Conservation (phyloP, 1,284 basidiomycete genomes). For the Apiotrichum porosum region DNA sequence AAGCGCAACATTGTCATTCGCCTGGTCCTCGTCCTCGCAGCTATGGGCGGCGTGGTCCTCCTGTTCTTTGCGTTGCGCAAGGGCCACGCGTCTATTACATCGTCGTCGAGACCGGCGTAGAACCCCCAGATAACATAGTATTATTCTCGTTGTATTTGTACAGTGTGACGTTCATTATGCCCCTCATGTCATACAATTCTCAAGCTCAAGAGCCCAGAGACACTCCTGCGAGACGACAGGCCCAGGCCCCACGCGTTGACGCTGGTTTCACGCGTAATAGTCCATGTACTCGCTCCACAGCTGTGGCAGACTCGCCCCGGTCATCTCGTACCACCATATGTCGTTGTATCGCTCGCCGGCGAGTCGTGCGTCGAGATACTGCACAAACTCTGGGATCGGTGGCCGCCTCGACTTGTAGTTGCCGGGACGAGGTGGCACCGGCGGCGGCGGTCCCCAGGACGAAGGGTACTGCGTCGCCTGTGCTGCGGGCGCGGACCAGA, state of each 20-base stretch:
- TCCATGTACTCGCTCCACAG: slow-evolving; percentile 32
- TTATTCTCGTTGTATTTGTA: too few relatives aligned
- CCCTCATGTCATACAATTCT: too few relatives aligned
- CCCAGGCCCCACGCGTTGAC: too few relatives aligned
- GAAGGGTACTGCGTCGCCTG: slow-evolving; percentile 1
- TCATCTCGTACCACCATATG: slow-evolving; percentile 31
- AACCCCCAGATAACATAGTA: too few relatives aligned
- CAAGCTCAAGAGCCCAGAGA: too few relatives aligned
- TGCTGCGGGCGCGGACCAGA: background rate
- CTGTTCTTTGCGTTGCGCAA: too few relatives aligned
- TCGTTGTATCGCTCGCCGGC: slow-evolving; percentile 25
- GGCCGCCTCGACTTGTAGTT: slow-evolving; percentile 14
- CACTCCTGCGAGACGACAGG: too few relatives aligned
- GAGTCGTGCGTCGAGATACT: slow-evolving; percentile 24
- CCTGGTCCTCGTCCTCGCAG: too few relatives aligned
- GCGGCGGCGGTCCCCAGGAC: background rate
- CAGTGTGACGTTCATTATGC: too few relatives aligned
- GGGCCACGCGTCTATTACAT: too few relatives aligned
- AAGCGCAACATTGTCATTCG: slow-evolving; percentile 5
- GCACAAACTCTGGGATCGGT: slow-evolving; percentile 29
- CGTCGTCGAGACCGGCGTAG: too few relatives aligned
- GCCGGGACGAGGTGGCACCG: background rate
- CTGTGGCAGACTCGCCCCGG: slow-evolving; percentile 21
- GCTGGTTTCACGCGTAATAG: slow-evolving; percentile 24
- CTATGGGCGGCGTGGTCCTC: too few relatives aligned